phyloP scores from a whole-genome alignment of 176 grass and related monocot genomes.

The Sorghum bicolor region Sorghum_bicolor_NCBIv3 NC_012873.2:15703501-15704000 shows the following conservation, averaged over 20 bases:
- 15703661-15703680: background rate
- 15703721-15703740: background rate
- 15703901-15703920: background rate
- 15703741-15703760: background rate
- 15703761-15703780: background rate
- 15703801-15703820: too few species aligned
- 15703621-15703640: background rate
- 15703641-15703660: too few species aligned
- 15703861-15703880: too few species aligned
- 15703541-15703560: too few species aligned
- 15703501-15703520: too few species aligned
- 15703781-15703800: background rate
- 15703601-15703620: too few species aligned
- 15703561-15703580: too few species aligned
- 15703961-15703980: background rate
- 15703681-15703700: background rate
- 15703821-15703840: too few species aligned
- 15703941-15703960: background rate
- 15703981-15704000: background rate
- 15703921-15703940: background rate
- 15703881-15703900: background rate
- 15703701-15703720: background rate
- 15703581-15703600: too few species aligned
- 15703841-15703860: too few species aligned
- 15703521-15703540: too few species aligned